Conservation (phyloP, 352 stramenopile genomes). For the Phytopythium kandeliae region DNA sequence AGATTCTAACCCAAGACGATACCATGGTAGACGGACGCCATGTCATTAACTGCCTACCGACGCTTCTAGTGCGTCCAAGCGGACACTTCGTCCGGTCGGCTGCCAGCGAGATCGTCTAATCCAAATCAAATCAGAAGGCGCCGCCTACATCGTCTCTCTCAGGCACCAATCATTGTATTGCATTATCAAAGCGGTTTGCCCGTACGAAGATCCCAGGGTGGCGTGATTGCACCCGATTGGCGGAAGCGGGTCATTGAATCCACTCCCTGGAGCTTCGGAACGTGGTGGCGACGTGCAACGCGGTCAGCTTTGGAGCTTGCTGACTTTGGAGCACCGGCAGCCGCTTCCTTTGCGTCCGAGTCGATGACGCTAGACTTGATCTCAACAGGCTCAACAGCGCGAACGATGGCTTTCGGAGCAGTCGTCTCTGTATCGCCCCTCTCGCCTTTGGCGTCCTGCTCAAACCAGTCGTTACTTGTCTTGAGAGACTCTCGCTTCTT, state of each 20-base stretch:
- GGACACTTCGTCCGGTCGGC: constrained; percentile 13
- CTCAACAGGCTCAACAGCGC: constrained; percentile 13
- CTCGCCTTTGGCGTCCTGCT: constrained; percentile 12
- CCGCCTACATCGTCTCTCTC: background rate
- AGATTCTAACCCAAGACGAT: constrained; percentile 56
- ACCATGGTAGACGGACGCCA: constrained; percentile 39
- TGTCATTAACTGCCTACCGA: constrained; percentile 36
- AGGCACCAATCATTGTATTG: background rate
- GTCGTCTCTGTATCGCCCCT: constrained; percentile 3
- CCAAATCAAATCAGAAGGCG: background rate
- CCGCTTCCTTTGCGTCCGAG: background rate
- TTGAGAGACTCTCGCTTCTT: constrained; percentile 18
- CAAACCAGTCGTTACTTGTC: constrained; percentile 27
- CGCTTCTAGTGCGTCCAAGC: constrained; percentile 37
- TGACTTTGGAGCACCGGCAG: background rate
- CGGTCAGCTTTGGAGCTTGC: constrained; percentile 18
- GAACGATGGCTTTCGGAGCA: constrained; percentile 7
- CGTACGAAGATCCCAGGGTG: constrained; percentile 38
- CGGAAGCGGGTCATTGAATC: background rate
- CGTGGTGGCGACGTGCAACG: constrained; percentile 20
- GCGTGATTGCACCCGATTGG: constrained; percentile 1
- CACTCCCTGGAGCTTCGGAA: constrained; percentile 13
- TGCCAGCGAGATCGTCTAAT: background rate
- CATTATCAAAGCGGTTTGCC: constrained; percentile 25
- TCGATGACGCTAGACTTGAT: constrained; percentile 1